Conservation (phyloP, 257 asterid species). For the Ligustrum vulgare region DNA sequence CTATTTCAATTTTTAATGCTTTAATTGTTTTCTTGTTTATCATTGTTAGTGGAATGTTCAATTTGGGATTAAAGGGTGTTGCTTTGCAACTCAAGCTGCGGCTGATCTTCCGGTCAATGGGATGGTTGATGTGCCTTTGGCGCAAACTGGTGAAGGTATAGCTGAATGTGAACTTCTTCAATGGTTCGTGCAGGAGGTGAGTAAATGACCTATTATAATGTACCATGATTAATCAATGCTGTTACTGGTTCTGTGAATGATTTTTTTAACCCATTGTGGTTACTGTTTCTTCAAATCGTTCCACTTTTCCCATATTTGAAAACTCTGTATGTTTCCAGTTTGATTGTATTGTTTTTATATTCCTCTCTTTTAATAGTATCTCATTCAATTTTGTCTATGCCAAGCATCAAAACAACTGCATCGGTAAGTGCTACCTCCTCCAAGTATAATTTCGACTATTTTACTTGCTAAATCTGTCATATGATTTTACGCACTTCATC, state of each 20-base stretch:
- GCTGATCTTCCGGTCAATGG: conserved; percentile 51
- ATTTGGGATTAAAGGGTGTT: conserved; percentile 40
- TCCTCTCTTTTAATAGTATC: neutral
- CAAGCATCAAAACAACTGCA: neutral
- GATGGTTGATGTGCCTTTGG: conserved; percentile 78
- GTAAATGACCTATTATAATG: conserved; percentile 25
- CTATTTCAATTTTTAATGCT: conserved; percentile 15
- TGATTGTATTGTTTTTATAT: neutral
- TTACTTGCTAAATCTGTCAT: neutral
- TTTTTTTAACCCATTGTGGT: neutral
- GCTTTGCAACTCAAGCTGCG: conserved; percentile 53
- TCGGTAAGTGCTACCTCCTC: neutral
- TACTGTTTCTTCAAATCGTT: neutral
- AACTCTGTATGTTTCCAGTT: neutral
- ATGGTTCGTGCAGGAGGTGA: conserved; percentile 96
- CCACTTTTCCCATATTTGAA: neutral
- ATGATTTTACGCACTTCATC: neutral
- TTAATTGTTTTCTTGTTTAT: neutral
- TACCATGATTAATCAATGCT: conserved; percentile 1
- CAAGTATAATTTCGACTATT: neutral
- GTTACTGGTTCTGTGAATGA: conserved; percentile 10
- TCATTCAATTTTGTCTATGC: neutral
- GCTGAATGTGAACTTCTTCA: conserved; percentile 97
- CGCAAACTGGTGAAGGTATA: conserved; percentile 99
- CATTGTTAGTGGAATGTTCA: conserved; percentile 44